Conservation (phyloP, 129 eudicot species). For the Flaveria ramosissima region DNA sequence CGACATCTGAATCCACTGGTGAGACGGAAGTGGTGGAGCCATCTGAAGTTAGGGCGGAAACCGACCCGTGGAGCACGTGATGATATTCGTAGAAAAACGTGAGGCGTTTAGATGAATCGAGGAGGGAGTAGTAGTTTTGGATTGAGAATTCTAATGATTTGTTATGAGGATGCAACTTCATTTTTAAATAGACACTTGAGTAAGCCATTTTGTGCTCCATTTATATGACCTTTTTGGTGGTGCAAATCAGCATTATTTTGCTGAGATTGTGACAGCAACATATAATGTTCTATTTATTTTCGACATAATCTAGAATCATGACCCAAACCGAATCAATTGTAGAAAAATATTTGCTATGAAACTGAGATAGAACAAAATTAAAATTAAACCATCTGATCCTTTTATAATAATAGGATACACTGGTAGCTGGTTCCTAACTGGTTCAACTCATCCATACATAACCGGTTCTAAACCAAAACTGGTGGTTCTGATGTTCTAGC, state of each 20-base stretch:
- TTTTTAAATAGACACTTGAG: not conserved
- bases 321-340: too few species aligned
- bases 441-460: too few species aligned
- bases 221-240: not conserved
- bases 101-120: constrained; percentile 10
- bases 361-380: too few species aligned
- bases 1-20: constrained; percentile 27
- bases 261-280: too few species aligned
- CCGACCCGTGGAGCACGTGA: constrained; percentile 90
- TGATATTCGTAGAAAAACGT: not conserved
- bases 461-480: too few species aligned
- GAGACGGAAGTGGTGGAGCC: constrained; percentile 81
- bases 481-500: too few species aligned
- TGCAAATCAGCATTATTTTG: too few species aligned
- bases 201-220: not conserved
- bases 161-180: not conserved
- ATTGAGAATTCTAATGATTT: constrained; percentile 14
- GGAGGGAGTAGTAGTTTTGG: constrained; percentile 23
- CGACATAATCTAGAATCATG: too few species aligned
- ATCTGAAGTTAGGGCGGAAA: constrained; percentile 89
- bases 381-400: not conserved
- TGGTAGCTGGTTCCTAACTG: too few species aligned
- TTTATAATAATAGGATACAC: too few species aligned
- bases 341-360: too few species aligned
- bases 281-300: too few species aligned